These are phyloP conservation scores for Chlorella vulgaris DNA, from an alignment of 139 green algal genomes.

Conservation along the genomic window DNA sequence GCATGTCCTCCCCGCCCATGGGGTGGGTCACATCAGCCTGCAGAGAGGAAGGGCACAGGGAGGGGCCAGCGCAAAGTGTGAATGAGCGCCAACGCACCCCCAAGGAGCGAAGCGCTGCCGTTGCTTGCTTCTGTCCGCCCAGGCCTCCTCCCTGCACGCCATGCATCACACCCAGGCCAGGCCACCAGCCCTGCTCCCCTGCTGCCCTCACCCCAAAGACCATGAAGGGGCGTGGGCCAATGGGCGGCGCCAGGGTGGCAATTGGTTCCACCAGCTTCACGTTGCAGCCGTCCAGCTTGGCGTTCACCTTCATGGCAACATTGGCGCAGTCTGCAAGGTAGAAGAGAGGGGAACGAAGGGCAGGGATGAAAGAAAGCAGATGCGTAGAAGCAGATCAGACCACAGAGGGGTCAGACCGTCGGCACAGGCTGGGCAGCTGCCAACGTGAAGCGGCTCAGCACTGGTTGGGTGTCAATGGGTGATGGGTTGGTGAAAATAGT, in stretches of 20 bases:
- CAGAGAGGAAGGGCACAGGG: conserved; percentile 13
- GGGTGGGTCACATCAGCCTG: conserved; percentile 69
- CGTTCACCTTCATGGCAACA: conserved; percentile 78
- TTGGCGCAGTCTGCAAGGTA: conserved; percentile 61
- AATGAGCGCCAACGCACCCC: background rate
- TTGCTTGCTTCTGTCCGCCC: background rate
- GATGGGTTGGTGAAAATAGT: no score
- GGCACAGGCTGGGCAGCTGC: no score
- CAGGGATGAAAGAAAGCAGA: no score
- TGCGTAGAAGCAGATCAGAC: no score
- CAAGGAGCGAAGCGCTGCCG: background rate
- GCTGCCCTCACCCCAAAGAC: conserved; percentile 50
- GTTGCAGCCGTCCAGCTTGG: conserved; percentile 82
- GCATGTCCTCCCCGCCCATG: conserved; percentile 38
- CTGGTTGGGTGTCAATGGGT: no score
- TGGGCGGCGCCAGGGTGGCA: conserved; percentile 36
- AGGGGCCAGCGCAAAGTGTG: no score
- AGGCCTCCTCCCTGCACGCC: no score
- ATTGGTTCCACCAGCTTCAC: conserved; percentile 31
- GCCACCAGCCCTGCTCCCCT: background rate
- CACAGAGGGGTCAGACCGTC: no score
- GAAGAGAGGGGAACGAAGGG: background rate
- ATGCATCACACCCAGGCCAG: no score
- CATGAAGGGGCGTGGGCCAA: conserved; percentile 66
- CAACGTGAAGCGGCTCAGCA: no score